Evolutionary conservation across 805 yeast species (phyloP).

Genomic region (Ogataea thermomethanolica): DNA sequence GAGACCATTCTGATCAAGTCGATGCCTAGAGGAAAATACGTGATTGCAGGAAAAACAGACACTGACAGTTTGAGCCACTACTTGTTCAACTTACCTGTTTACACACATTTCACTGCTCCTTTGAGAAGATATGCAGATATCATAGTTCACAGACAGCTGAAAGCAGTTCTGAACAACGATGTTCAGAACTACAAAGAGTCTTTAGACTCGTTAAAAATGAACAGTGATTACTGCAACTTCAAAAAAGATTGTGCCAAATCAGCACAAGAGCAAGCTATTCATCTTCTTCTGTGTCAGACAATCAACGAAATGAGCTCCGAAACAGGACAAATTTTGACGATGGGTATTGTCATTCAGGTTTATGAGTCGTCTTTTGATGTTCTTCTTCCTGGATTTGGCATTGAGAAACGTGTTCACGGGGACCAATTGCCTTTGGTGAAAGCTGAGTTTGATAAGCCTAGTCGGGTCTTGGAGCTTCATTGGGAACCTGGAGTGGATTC

Average conservation of each 20-base stretch:
- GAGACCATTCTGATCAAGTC: constrained; percentile 80
- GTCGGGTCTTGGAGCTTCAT: constrained; percentile 69
- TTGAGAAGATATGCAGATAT: constrained; percentile 88
- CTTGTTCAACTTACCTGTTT: constrained; percentile 75
- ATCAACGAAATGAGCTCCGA: constrained; percentile 67
- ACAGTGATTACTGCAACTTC: constrained; percentile 91
- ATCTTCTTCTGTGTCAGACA: constrained; percentile 76
- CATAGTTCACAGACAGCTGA: constrained; percentile 89
- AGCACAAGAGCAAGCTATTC: constrained; percentile 95
- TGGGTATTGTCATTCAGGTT: constrained; percentile 87
- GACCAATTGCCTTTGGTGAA: constrained; percentile 90
- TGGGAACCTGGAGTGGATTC: constrained; percentile 95
- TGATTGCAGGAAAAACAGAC: constrained; percentile 83
- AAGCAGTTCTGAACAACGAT: constrained; percentile 48
- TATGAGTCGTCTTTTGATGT: constrained; percentile 96
- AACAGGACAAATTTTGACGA: constrained; percentile 78
- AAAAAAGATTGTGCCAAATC: constrained; percentile 90
- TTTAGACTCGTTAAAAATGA: constrained; percentile 67
- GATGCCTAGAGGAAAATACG: constrained; percentile 81
- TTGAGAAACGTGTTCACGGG: constrained; percentile 94
- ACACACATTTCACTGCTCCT: constrained; percentile 93
- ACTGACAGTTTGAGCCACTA: constrained; percentile 77
- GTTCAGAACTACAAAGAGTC: constrained; percentile 47
- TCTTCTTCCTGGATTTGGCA: constrained; percentile 86
- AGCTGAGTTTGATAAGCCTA: constrained; percentile 81